A percentile compares a stretch with the other conserved stretches of the same genome.
Evolutionary conservation across 1,139 yeast genomes (phyloP).

Genomic region (Pichia sp.): DNA sequence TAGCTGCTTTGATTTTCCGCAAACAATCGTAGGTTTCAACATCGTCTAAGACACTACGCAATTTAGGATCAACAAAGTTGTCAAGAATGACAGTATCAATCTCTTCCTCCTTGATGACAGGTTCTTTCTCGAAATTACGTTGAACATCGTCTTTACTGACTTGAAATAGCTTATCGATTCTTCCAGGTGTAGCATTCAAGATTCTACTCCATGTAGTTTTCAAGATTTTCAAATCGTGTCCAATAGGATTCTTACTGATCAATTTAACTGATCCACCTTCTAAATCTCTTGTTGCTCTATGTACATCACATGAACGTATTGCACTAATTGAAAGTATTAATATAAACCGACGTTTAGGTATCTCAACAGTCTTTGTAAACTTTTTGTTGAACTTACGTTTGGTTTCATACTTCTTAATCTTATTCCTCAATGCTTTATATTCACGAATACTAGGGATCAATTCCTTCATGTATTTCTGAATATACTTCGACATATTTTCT

Average conservation of each 20-base stretch:
- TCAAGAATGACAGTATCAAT: constrained; percentile 56
- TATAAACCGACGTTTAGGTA: constrained; percentile 37
- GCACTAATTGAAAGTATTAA: constrained; percentile 65
- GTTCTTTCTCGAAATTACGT: constrained; percentile 3
- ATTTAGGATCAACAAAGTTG: constrained; percentile 55
- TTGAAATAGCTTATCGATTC: constrained; percentile 46
- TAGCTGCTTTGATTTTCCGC: constrained; percentile 32
- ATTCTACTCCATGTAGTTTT: constrained; percentile 44
- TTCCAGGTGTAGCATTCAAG: constrained; percentile 60
- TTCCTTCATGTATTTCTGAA: constrained; percentile 27
- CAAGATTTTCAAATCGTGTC: constrained; percentile 49
- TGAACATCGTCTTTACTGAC: constrained; percentile 29
- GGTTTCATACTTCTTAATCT: constrained; percentile 25
- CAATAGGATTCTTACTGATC: constrained; percentile 58
- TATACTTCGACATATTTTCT: constrained; percentile 40
- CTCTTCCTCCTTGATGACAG: constrained; percentile 37
- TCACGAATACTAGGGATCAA: constrained; percentile 25
- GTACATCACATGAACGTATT: constrained; percentile 64
- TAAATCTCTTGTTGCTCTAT: constrained; percentile 49
- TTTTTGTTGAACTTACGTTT: constrained; percentile 24
- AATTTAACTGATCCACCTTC: constrained; percentile 55
- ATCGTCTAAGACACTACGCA: constrained; percentile 57
- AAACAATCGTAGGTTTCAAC: constrained; percentile 39
- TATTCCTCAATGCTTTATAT: constrained; percentile 26
- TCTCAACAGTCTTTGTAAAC: constrained; percentile 13